Evolutionary conservation across 2,329 filamentous ascomycete genomes (phyloP), one percentile per base, ranked within the genome.

Genomic region (Alternaria solani): DNA sequence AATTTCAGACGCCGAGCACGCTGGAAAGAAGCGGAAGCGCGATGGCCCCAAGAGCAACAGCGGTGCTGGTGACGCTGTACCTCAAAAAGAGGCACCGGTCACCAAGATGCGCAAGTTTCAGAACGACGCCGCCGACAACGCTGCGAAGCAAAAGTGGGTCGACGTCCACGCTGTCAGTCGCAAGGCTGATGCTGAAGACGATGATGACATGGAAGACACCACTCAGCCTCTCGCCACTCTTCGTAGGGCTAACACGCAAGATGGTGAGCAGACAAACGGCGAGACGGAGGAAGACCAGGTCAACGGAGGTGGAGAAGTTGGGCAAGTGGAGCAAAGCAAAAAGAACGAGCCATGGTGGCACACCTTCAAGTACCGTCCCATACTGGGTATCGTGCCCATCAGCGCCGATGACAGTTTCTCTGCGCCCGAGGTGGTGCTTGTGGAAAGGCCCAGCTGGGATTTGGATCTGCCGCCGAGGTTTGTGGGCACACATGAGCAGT

Each of bases 331-430:
- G 58, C 68, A 70, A 61, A 67, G 55, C n/a, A 63, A 58, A 32
- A 52, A 46, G 36, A 51, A 23, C 20, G 69, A 76, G 46, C 70
- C 75, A 52, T 86, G 83, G 81, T 98, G 93, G 92, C 88, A 89
- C 75, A 96, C 94, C 5, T 93, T 91, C 84, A 96, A 96, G 79
- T 99, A 98, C 80, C 87, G 94, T 59, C 92, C 94, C n/a, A 93
- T 99, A 69, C 83, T 99, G 62, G 95, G 94, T 5, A 85, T 90
- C 44, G 84, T 88, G 20, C 84, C 86, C 18, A 78, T 90, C 32
- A 82, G 80, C 23, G 70, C 74, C 41, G 67, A 55, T 26, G 64
- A 62, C 28, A 80, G 89, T 41, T 51, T 43, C 25, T 61, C 70
- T 46, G 78, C 81, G 11, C 80, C 91, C 5, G 95, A 99, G 79